phyloP scores from a whole-genome alignment of 192 early-diverging fungal genomes.

The Dispira simplex region DNA sequence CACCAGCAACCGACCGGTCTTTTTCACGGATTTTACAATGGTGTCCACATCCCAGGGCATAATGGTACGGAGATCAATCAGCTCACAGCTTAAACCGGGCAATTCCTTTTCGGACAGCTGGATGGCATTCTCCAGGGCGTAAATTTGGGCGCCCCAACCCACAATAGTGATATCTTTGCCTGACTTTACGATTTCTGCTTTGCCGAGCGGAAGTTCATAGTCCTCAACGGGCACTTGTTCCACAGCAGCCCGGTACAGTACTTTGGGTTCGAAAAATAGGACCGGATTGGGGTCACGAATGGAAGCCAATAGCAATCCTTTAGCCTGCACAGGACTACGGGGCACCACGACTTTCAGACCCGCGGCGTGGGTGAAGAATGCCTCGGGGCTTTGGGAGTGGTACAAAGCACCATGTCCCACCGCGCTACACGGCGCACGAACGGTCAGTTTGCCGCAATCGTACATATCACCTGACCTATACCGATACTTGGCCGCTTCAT shows the following conservation, averaged over 20 bases:
- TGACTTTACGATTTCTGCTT: slow-evolving; percentile 74
- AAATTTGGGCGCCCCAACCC: slow-evolving; percentile 85
- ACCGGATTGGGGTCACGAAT: slow-evolving; percentile 88
- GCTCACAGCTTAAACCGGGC: slow-evolving; percentile 72
- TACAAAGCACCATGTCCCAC: slow-evolving; percentile 97
- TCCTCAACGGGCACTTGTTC: slow-evolving; percentile 90
- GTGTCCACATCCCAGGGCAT: slow-evolving; percentile 88
- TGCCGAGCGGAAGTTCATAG: slow-evolving; percentile 77
- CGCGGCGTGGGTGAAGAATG: slow-evolving; percentile 87
- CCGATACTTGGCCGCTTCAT: slow-evolving; percentile 95
- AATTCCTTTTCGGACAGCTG: slow-evolving; percentile 70
- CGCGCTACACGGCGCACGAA: slow-evolving; percentile 81
- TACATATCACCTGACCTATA: slow-evolving; percentile 91
- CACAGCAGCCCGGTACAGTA: slow-evolving; percentile 86
- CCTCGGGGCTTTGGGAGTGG: slow-evolving; percentile 89
- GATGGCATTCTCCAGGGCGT: slow-evolving; percentile 83
- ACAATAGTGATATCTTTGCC: slow-evolving; percentile 85
- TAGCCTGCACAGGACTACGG: slow-evolving; percentile 85
- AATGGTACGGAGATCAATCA: slow-evolving; percentile 87
- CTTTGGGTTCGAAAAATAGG: slow-evolving; percentile 95
- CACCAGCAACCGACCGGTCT: slow-evolving; percentile 83
- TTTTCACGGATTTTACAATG: slow-evolving; percentile 76
- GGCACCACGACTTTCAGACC: slow-evolving; percentile 90
- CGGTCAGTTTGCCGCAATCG: slow-evolving; percentile 76
- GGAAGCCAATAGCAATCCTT: slow-evolving; percentile 78